phyloP scores from a whole-genome alignment of 805 yeast genomes.

The Metschnikowia kunwiensis region DNA sequence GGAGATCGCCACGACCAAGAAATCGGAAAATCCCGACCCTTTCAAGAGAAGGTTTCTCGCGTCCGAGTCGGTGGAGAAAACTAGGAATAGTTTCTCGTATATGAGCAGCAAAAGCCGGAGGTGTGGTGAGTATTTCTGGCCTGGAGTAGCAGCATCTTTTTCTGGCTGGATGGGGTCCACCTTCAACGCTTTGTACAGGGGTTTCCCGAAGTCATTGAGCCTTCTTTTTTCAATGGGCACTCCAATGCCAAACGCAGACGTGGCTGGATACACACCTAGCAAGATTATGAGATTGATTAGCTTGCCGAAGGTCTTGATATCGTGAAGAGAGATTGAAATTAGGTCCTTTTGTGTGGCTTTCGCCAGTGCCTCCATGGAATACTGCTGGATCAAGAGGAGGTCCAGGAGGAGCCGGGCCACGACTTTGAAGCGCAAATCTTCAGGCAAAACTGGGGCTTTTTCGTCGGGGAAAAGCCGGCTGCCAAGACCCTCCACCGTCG shows the following conservation, averaged over 20 bases:
- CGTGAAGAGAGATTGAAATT: conserved; percentile 75
- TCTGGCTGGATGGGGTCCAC: conserved; percentile 18
- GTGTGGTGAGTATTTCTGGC: conserved; percentile 6
- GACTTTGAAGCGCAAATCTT: conserved; percentile 18
- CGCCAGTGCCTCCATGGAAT: conserved; percentile 24
- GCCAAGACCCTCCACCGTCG: conserved; percentile 16
- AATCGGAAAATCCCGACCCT: conserved; percentile 68
- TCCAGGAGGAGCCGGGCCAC: conserved; percentile 35
- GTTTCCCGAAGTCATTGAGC: conserved; percentile 45
- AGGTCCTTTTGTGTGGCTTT: conserved; percentile 25
- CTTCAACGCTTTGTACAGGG: conserved; percentile 24
- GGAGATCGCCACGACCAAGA: conserved; percentile 47
- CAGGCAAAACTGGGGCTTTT: neutral
- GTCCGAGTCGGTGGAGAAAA: conserved; percentile 45
- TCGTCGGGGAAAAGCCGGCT: conserved; percentile 1
- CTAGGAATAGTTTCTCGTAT: conserved; percentile 27
- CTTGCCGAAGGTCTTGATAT: conserved; percentile 69
- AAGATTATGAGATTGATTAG: conserved; percentile 62
- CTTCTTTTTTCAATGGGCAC: conserved; percentile 62
- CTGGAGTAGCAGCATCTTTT: conserved; percentile 2
- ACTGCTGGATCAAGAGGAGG: conserved; percentile 38
- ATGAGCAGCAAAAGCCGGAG: conserved; percentile 27
- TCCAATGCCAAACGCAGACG: conserved; percentile 53
- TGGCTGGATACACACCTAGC: conserved; percentile 66
- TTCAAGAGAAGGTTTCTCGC: conserved; percentile 52